Conservation (phyloP, 768 basidiomycete genomes). For the Phylloporus sp. region DNA sequence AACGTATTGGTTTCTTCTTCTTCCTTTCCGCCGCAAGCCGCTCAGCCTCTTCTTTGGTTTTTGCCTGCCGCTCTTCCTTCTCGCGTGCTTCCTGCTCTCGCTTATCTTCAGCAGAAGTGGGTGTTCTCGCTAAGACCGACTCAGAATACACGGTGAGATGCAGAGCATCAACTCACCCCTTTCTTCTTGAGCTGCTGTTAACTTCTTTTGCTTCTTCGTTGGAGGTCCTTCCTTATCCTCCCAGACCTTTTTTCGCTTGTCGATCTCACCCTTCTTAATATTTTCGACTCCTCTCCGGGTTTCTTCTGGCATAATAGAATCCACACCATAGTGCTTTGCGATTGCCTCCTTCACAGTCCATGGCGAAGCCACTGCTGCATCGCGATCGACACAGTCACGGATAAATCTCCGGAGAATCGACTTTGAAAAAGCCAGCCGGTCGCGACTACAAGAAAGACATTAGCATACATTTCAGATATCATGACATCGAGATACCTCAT, state of each 20-base stretch:
- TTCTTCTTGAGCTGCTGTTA: constrained; percentile 69
- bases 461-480: background rate
- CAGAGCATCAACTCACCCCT: constrained; percentile 43
- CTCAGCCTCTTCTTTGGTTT: constrained; percentile 67
- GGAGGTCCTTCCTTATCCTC: constrained; percentile 83
- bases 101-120: constrained; percentile 47
- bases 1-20: constrained; percentile 86
- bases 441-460: constrained; percentile 55
- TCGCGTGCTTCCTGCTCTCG: constrained; percentile 66
- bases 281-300: constrained; percentile 72
- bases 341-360: constrained; percentile 91
- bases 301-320: constrained; percentile 81
- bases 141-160: constrained; percentile 7
- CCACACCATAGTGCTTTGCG: constrained; percentile 80
- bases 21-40: constrained; percentile 71
- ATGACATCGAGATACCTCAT: constrained; percentile 61
- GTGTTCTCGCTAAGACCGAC: constrained; percentile 23
- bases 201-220: constrained; percentile 76
- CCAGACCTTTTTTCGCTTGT: constrained; percentile 90
- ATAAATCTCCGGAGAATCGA: constrained; percentile 95
- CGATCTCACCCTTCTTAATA: constrained; percentile 82
- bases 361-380: constrained; percentile 87
- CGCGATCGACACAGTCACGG: constrained; percentile 90
- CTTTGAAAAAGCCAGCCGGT: constrained; percentile 93
- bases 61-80: constrained; percentile 59